Percentiles rank a stretch among this genome's conserved stretches.
Conservation (phyloP, 305 asterid species). For the Fraxinus sp. region DNA sequence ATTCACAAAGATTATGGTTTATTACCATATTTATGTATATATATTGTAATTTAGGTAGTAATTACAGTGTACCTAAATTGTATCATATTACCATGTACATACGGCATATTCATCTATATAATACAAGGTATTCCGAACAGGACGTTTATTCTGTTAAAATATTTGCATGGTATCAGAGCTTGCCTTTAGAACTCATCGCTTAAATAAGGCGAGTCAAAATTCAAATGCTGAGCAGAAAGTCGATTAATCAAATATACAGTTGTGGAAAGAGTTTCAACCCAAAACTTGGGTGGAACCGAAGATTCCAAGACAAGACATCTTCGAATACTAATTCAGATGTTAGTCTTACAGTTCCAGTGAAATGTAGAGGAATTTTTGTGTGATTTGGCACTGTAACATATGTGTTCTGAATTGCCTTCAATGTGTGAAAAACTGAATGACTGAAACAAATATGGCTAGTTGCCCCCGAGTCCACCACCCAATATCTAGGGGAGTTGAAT, state of each 20-base stretch:
- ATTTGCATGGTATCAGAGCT: too few species aligned
- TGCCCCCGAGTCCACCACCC: neutral
- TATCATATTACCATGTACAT: neutral
- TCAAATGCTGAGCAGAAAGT: neutral
- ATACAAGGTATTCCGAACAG: too few species aligned
- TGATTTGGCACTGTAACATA: neutral
- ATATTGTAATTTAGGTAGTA: neutral
- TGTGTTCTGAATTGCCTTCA: neutral
- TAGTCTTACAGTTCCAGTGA: neutral
- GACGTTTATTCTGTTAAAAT: too few species aligned
- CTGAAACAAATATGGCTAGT: neutral
- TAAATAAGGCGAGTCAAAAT: neutral
- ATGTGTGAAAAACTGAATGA: neutral
- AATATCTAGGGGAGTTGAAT: neutral
- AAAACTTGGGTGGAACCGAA: neutral
- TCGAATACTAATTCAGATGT: neutral
- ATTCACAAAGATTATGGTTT: neutral
- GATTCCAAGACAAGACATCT: neutral
- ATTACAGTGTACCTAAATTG: neutral
- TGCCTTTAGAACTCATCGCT: neutral
- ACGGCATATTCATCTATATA: neutral
- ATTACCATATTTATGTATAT: neutral
- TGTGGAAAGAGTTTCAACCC: neutral
- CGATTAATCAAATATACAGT: too few species aligned
- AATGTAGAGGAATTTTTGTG: neutral